These are phyloP conservation scores for Vigna reflexopilosa DNA, from an alignment of 306 rosid genomes.

Conservation along the genomic window DNA sequence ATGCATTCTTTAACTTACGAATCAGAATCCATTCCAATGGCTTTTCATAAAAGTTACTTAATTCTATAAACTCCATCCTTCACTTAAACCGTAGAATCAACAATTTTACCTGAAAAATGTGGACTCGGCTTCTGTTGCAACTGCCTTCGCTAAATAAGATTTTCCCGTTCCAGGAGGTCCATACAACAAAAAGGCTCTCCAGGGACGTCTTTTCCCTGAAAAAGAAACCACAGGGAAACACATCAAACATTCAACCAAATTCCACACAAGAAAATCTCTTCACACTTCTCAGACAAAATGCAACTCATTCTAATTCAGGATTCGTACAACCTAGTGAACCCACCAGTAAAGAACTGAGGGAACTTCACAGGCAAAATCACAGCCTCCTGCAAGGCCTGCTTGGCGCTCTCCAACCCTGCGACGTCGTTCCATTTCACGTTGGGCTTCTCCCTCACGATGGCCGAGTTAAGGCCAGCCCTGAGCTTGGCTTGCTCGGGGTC, in stretches of 20 bases:
- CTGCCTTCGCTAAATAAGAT: conserved; percentile 99
- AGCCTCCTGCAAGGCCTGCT: conserved; percentile 97
- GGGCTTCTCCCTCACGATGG: conserved; percentile 92
- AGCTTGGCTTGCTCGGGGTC: conserved; percentile 96
- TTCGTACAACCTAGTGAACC: conserved; percentile 42
- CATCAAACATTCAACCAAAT: conserved; percentile 25
- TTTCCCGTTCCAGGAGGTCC: conserved; percentile 99
- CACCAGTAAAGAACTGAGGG: conserved; percentile 92
- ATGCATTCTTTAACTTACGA: neutral
- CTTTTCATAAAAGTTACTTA: neutral
- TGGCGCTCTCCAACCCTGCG: conserved; percentile 97
- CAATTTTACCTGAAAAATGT: conserved; percentile 87
- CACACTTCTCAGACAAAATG: neutral
- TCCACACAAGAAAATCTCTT: neutral
- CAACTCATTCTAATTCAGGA: neutral
- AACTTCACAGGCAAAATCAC: conserved; percentile 95
- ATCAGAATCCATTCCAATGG: conserved; percentile 27
- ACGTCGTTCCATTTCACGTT: conserved; percentile 97
- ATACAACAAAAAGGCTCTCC: conserved; percentile 95
- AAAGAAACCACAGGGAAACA: conserved; percentile 9
- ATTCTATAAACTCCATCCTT: neutral
- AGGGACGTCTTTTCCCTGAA: conserved; percentile 87
- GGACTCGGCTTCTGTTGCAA: conserved; percentile 98
- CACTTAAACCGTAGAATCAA: conserved; percentile 5
- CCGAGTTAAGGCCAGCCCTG: conserved; percentile 86